Evolutionary conservation across 768 basidiomycete species (phyloP), one percentile per base, ranked within the genome.

Genomic region (Mycena crocata): DNA sequence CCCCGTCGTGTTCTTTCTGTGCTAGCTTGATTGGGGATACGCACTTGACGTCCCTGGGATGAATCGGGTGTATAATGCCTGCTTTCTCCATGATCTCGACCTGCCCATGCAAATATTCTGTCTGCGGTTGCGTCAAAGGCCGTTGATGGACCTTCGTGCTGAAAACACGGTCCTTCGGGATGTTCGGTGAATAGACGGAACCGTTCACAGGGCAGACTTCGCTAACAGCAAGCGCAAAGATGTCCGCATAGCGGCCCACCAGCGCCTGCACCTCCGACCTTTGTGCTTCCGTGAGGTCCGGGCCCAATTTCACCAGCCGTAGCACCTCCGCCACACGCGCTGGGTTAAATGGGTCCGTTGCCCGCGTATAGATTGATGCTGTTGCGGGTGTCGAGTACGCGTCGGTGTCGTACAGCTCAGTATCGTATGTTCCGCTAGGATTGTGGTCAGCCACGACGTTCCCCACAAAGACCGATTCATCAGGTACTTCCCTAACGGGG

Each of bases 81-180:
- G 81, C 79, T 0, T 51, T 68, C 2, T 76, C 46, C 74, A 84
- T 75, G 15, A 80, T 75, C n/a, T 82, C 76, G 0, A 84, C 56
- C 15, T 75, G 75, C 1, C 57, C 57, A 39, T 78, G 67, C 14
- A 80, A 65, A 45, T 72, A 84, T 21, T 72, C 67, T 23, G 67
- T 50, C 60, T 83, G 82, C 0, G 75, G 72, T 31, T 71, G 71
- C 3, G 75, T 80, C 1, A 80, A 63, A 2, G 76, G 70, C 13
- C 70, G 60, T 48, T 83, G 80, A 37, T 72, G 67, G 0, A 79
- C 69, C 30, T 78, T 79, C 5, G 46, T 78, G 0, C 67, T 62
- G 63, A 84, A 80, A 19, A 17, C 72, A 0, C 70, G 55, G 8
- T 68, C 73, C 24, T 66, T 56, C 1, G 75, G 74, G 5, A 84